phyloP scores from a whole-genome alignment of 179 eudicot species.

The Heliamphora pulchella region DNA sequence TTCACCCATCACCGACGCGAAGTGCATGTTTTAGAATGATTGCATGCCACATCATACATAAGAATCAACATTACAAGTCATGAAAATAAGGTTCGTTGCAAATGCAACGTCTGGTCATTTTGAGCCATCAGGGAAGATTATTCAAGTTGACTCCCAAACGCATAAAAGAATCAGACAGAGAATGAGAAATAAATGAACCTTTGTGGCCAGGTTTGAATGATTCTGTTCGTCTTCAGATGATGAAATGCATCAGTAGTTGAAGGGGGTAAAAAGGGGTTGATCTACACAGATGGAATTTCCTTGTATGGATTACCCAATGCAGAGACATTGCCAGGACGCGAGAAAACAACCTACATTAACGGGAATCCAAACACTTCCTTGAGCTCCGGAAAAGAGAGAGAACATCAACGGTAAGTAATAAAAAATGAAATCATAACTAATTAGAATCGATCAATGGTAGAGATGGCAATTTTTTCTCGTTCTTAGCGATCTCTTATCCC shows the following conservation, averaged over 20 bases:
- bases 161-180: too few species aligned
- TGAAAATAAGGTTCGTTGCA: too few species aligned
- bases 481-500: too few species aligned
- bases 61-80: too few species aligned
- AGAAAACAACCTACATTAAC: slow-evolving; percentile 43
- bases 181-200: not conserved
- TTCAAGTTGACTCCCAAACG: too few species aligned
- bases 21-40: too few species aligned
- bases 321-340: slow-evolving; percentile 52
- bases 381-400: not conserved
- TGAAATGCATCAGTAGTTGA: not conserved
- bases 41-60: too few species aligned
- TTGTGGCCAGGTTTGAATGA: not conserved
- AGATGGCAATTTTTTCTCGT: too few species aligned
- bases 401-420: not conserved
- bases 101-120: too few species aligned
- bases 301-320: slow-evolving; percentile 37
- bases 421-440: not conserved
- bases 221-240: not conserved
- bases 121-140: too few species aligned
- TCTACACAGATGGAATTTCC: slow-evolving; percentile 22
- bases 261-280: not conserved
- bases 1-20: too few species aligned
- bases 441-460: not conserved
- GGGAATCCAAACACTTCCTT: not conserved